Conservation (phyloP, 768 basidiomycete genomes). For the Boletus sp. region DNA sequence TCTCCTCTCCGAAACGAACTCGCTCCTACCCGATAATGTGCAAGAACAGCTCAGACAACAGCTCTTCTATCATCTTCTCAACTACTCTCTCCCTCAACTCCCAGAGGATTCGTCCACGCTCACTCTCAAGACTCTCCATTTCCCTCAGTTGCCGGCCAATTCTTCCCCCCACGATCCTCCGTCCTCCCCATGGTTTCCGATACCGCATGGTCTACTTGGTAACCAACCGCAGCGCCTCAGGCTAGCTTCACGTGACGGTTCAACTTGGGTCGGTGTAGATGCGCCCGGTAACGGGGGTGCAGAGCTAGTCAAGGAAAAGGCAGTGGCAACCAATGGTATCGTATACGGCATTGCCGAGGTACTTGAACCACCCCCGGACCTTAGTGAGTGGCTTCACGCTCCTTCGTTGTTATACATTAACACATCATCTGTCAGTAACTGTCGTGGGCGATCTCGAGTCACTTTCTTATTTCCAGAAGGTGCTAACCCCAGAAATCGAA, state of each 20-base stretch:
- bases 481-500: slow-evolving; percentile 60
- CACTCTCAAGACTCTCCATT: slow-evolving; percentile 63
- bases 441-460: slow-evolving; percentile 57
- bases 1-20: slow-evolving; percentile 28
- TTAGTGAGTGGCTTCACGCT: slow-evolving; percentile 49
- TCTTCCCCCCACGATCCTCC: slow-evolving; percentile 67
- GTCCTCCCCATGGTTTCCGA: slow-evolving; percentile 80
- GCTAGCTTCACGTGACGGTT: slow-evolving; percentile 46
- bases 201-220: slow-evolving; percentile 78
- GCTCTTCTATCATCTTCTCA: slow-evolving; percentile 91
- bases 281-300: slow-evolving; percentile 75
- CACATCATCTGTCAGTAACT: slow-evolving; percentile 42
- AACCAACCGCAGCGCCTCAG: slow-evolving; percentile 80
- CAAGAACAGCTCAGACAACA: slow-evolving; percentile 83
- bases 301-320: slow-evolving; percentile 53
- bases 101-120: slow-evolving; percentile 38
- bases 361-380: slow-evolving; percentile 66
- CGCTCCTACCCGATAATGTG: slow-evolving; percentile 66
- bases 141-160: slow-evolving; percentile 56
- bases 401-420: not conserved
- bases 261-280: slow-evolving; percentile 67
- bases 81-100: slow-evolving; percentile 58
- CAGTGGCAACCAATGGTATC: slow-evolving; percentile 70
- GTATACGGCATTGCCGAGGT: slow-evolving; percentile 74
- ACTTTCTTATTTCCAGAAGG: slow-evolving; percentile 69